phyloP scores from a whole-genome alignment of 2,329 filamentous ascomycete genomes.

The Aspergillus clavatus region DNA sequence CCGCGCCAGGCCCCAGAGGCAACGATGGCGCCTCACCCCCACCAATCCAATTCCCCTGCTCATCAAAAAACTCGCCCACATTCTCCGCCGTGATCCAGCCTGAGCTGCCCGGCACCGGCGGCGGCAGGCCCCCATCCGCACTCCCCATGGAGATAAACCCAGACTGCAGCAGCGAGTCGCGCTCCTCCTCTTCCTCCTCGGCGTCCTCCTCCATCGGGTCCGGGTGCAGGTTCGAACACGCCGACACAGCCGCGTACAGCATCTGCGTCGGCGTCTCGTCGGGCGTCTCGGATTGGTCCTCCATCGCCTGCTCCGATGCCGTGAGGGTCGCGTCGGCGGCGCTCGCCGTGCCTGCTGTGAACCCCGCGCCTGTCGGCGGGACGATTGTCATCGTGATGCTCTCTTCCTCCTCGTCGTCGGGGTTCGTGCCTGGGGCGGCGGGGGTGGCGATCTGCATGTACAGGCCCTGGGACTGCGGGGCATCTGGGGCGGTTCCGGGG shows the following conservation, averaged over 20 bases:
- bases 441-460: slow-evolving; percentile 46
- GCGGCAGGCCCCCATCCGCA: slow-evolving; percentile 39
- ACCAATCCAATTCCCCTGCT: slow-evolving; percentile 71
- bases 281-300: slow-evolving; percentile 30
- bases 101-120: slow-evolving; percentile 46
- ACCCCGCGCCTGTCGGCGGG: slow-evolving; percentile 24
- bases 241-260: slow-evolving; percentile 44
- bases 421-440: slow-evolving; percentile 15
- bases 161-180: slow-evolving; percentile 30
- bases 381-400: slow-evolving; percentile 43
- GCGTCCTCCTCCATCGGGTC: slow-evolving; percentile 38
- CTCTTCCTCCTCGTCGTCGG: slow-evolving; percentile 39
- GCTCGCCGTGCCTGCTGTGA: slow-evolving; percentile 12
- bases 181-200: slow-evolving; percentile 32
- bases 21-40: slow-evolving; percentile 38
- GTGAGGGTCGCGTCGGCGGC: slow-evolving; percentile 12
- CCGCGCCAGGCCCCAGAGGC: slow-evolving; percentile 54
- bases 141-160: slow-evolving; percentile 35
- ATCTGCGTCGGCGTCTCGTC: slow-evolving; percentile 36
- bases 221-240: slow-evolving; percentile 47
- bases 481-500: slow-evolving; percentile 26
- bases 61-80: slow-evolving; percentile 76
- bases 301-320: slow-evolving; percentile 17
- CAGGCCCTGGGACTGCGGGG: slow-evolving; percentile 44
- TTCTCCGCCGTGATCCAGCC: slow-evolving; percentile 79